Evolutionary conservation across 2,329 filamentous ascomycete genomes (phyloP), one percentile per base, ranked within the genome.

Genomic region (Penicillium brevicompactum): DNA sequence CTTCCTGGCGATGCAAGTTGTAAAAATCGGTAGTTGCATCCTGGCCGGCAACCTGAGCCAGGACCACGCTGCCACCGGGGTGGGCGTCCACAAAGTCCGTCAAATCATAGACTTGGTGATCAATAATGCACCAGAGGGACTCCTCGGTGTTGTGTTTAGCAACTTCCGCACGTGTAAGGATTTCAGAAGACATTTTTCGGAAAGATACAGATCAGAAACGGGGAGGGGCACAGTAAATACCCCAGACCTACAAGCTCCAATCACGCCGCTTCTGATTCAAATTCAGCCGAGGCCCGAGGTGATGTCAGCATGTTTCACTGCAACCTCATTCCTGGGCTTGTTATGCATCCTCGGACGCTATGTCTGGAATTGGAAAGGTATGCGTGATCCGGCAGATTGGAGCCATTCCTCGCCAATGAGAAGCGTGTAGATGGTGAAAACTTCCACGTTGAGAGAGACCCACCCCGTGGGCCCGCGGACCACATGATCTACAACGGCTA

Each of bases 1-100:
- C 90, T 75, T 96, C 91, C 65, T 96, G 91, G 24, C 91, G 82
- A 77, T 96, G 92, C 50, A 96, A 86, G 79, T 95, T 95, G 84
- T 95, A 96, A 76, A 95, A 96, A 53, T 88, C 88, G 34, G 82
- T 78, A 2, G 91, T 96, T 48, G 91, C 90, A 69, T 96, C 91
- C 62, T 85, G 83, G 59, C 91, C 91, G 30, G 89, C 91, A 46
- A 93, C 84, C 75, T 96, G 90, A 51, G 84, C 82, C 37, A 95
- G 84, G 22, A 95, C 91, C 42, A 89, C 86, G 67, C 87, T 86
- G 67, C 91, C 91, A 64, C 91, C 91, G 0, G 91, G 91, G 68
- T 96, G 91, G 21, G 89, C 90, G 70, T 94, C 89, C 64, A 91
- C 75, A 73, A 95, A 96, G 62, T 95, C 90, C 57, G 87, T 87